These are phyloP conservation scores for Pulveroboletus sp. DNA, from an alignment of 768 basidiomycete genomes.

Conservation along the genomic window DNA sequence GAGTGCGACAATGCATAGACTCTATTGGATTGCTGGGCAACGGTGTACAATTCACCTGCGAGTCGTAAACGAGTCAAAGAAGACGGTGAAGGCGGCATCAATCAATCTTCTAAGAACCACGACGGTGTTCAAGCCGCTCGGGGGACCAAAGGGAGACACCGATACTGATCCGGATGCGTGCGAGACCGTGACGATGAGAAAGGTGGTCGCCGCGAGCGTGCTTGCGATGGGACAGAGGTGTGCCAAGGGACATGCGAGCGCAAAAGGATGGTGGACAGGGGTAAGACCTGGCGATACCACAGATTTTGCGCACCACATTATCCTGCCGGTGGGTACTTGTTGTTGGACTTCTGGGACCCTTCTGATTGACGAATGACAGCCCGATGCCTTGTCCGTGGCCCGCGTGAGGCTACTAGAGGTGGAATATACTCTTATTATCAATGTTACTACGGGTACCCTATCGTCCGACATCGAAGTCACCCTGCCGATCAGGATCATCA, in stretches of 20 bases:
- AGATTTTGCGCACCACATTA: constrained; percentile 64
- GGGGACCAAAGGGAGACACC: constrained; percentile 28
- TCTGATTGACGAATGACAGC: constrained; percentile 35
- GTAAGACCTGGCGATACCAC: constrained; percentile 56
- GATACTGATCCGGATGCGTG: constrained; percentile 53
- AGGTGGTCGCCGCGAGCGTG: constrained; percentile 58
- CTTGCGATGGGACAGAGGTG: constrained; percentile 64
- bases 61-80: constrained; percentile 65
- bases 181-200: constrained; percentile 55
- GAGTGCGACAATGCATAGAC: constrained; percentile 62
- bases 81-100: constrained; percentile 58
- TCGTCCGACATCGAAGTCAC: constrained; percentile 63
- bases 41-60: constrained; percentile 60
- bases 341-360: not conserved
- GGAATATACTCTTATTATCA: constrained; percentile 64
- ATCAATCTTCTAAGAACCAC: constrained; percentile 63
- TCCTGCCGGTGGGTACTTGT: constrained; percentile 60
- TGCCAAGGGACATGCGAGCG: constrained; percentile 66
- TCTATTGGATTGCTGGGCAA: constrained; percentile 81
- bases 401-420: constrained; percentile 74
- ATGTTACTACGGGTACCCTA: constrained; percentile 53
- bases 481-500: constrained; percentile 73
- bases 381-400: constrained; percentile 63
- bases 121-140: constrained; percentile 54
- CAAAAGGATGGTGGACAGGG: constrained; percentile 88